phyloP scores from a whole-genome alignment of 2,329 filamentous ascomycete species.

The Talaromyces rugulosus region DNA sequence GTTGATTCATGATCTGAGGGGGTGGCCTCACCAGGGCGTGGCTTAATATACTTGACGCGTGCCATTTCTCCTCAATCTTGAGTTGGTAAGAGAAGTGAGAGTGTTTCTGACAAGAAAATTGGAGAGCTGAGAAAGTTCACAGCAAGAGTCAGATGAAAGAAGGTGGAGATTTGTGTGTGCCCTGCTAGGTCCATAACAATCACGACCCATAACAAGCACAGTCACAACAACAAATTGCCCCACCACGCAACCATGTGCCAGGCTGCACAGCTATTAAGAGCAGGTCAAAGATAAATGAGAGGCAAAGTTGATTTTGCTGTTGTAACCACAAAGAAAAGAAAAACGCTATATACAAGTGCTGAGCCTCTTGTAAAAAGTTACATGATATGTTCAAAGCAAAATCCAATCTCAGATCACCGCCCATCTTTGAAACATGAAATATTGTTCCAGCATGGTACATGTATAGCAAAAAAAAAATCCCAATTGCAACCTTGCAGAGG shows the following conservation, averaged over 20 bases:
- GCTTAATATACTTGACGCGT: not conserved
- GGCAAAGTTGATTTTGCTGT: constrained; percentile 1
- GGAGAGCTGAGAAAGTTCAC: not conserved
- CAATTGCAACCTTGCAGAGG: not conserved
- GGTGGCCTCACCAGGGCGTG: not conserved
- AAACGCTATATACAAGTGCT: not conserved
- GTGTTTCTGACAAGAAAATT: constrained; percentile 1
- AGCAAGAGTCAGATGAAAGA: not conserved
- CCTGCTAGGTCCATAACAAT: constrained; percentile 1
- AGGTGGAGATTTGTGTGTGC: constrained; percentile 14
- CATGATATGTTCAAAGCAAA: not conserved
- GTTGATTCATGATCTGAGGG: not conserved
- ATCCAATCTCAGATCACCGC: not conserved
- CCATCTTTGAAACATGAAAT: not conserved
- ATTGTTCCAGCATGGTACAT: not conserved
- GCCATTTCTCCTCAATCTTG: constrained; percentile 14
- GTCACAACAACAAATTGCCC: not conserved
- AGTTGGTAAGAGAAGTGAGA: constrained; percentile 3
- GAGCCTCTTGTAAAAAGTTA: not conserved
- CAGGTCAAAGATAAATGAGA: not conserved
- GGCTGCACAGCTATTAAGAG: not conserved
- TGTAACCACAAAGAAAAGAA: not conserved
- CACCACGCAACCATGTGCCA: not conserved
- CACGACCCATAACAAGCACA: not conserved
- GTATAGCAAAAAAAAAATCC: not conserved